Evolutionary conservation across 2,329 filamentous ascomycete genomes (phyloP).

Genomic region (Corynespora cassiicola): DNA sequence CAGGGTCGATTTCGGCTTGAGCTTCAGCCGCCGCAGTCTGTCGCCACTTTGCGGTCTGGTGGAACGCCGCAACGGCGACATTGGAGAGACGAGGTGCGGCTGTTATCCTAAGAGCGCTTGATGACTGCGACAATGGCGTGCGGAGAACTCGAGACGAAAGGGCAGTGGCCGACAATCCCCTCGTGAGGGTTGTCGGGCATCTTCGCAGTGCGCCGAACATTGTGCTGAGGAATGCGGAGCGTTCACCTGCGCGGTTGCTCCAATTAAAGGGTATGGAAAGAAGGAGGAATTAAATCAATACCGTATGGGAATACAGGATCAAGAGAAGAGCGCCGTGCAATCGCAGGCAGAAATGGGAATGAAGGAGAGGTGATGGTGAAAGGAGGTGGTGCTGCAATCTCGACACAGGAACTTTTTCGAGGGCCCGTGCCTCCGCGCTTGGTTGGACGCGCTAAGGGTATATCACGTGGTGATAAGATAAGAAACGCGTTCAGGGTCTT

Average conservation of each 20-base stretch:
- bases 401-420: conserved; percentile 36
- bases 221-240: conserved; percentile 30
- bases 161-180: conserved; percentile 31
- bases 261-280: conserved; percentile 22
- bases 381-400: conserved; percentile 21
- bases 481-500: too few relatives aligned
- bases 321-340: conserved; percentile 15
- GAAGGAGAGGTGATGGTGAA: conserved; percentile 18
- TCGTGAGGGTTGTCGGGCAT: conserved; percentile 47
- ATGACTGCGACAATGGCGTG: conserved; percentile 24
- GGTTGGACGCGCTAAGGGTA: conserved; percentile 23
- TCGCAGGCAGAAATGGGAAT: conserved; percentile 19
- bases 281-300: conserved; percentile 16
- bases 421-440: conserved; percentile 26
- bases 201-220: conserved; percentile 52
- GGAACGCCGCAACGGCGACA: conserved; percentile 39
- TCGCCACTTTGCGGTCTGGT: conserved; percentile 47
- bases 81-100: conserved; percentile 25
- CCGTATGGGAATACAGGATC: conserved; percentile 9
- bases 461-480: conserved; percentile 19
- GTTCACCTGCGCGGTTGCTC: conserved; percentile 10
- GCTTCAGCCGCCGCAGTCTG: conserved; percentile 37
- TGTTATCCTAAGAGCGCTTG: conserved; percentile 24
- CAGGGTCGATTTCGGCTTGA: conserved; percentile 19
- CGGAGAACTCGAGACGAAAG: conserved; percentile 34